Base-by-base conservation (phyloP, 2,329 filamentous ascomycete genomes). In the Teratosphaeria zuluensis region DNA sequence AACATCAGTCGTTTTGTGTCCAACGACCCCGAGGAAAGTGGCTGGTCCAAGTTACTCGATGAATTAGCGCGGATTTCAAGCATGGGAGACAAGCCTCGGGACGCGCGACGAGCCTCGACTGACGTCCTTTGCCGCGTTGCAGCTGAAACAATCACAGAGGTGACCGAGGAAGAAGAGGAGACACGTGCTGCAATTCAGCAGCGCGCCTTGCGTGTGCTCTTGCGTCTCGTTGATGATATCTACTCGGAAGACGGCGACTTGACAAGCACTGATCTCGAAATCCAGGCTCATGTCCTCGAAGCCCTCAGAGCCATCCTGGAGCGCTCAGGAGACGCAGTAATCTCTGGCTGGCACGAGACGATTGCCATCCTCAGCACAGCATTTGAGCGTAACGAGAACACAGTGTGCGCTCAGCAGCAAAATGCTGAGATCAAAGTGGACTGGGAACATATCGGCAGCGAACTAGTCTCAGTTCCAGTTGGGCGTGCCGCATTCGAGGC, bases 401-500 rank as follows among this genome's bases (percentile, higher is more conserved):
- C 54, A 14, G 38, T 58, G 2, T 51, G 52, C 14, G 54, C 51
- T 5, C 38, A 30, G 21, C 52, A 54, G 32, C 60, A 67, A 6
- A 58, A 62, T 9, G 59, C 59, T 8, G 58, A 60, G 24, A 61
- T 61, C 11, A 53, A 56, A 48, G 64, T 70, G n/a, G 58, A 68
- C 28, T 73, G 71, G 70, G 53, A 58, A 11, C 56, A 61, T 5
- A 54, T 72, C 11, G 64, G 66, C 8, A 65, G 64, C 33, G 65
- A 72, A n/a, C 68, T 78, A 9, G 73, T 78, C 6, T 92, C 91
- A 12, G 80, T 85, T 52, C 87, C 86, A 63, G 81, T 97, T 24
- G 88, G 96, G 56, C 84, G 91, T 61, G 87, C 90, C 16, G 89
- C 92, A 0, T 99, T 99, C 72, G 88, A 84, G 63, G 95, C 92